phyloP scores from a whole-genome alignment of 2,329 filamentous ascomycete genomes.

The Rugonectria rugulosa region DNA sequence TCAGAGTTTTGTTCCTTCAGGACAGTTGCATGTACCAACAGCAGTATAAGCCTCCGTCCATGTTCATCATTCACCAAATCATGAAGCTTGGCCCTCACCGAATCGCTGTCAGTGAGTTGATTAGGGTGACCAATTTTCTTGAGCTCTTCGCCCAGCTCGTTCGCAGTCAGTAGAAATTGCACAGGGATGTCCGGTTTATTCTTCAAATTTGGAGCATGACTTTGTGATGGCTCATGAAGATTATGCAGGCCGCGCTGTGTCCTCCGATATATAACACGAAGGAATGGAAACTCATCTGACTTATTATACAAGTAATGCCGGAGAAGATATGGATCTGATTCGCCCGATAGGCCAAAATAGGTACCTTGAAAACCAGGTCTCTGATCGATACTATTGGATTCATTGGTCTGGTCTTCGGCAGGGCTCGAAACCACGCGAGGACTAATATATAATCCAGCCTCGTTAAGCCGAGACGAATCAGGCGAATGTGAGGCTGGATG shows the following conservation, averaged over 20 bases:
- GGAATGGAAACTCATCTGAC: not conserved
- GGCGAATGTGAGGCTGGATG: not conserved
- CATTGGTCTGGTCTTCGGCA: not conserved
- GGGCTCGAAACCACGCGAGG: not conserved
- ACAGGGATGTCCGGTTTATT: not conserved
- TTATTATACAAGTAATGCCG: constrained; percentile 5
- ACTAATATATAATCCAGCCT: not conserved
- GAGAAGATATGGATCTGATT: constrained; percentile 2
- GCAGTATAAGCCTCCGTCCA: not conserved
- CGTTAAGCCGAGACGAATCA: not conserved
- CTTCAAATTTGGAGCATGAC: not conserved
- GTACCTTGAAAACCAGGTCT: not conserved
- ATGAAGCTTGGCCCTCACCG: not conserved
- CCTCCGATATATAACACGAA: not conserved
- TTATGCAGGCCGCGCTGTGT: not conserved
- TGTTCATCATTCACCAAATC: not conserved
- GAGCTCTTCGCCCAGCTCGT: not conserved
- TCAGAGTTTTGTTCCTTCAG: not conserved
- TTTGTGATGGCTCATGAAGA: too few species aligned
- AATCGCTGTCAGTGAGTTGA: not conserved
- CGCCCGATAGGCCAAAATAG: constrained; percentile 1
- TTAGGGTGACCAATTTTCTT: not conserved
- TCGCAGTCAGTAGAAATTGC: not conserved
- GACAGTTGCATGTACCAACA: not conserved
- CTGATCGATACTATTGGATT: not conserved